Evolutionary conservation across 306 rosid genomes (phyloP).

Genomic region (Trifolium dubium): DNA sequence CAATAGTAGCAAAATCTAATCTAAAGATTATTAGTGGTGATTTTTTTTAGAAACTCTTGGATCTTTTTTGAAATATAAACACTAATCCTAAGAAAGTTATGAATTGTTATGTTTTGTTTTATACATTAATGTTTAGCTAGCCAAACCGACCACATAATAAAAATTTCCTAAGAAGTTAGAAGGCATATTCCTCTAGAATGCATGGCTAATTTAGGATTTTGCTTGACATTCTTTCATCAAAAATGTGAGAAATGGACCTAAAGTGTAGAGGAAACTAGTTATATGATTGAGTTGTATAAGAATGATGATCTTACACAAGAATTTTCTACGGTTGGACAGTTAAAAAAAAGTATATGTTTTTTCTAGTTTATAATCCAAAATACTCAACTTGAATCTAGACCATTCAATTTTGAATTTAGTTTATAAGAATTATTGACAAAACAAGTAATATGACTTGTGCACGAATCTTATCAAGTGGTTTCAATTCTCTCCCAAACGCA

Average conservation of each 20-base stretch:
- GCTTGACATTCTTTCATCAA: background rate
- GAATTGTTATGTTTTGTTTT: background rate
- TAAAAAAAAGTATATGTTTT: too few relatives aligned
- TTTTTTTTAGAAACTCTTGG: background rate
- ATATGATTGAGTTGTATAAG: background rate
- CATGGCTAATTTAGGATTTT: constrained; percentile 22
- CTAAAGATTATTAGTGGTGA: background rate
- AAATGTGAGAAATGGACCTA: background rate
- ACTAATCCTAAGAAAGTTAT: background rate
- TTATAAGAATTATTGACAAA: too few relatives aligned
- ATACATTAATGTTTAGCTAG: background rate
- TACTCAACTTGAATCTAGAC: too few relatives aligned
- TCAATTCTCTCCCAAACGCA: too few relatives aligned
- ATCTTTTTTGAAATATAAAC: constrained; percentile 1
- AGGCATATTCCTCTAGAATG: background rate
- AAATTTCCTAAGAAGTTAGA: background rate
- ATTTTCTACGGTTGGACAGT: background rate
- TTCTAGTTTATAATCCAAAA: too few relatives aligned
- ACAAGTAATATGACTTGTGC: too few relatives aligned
- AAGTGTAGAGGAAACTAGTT: background rate
- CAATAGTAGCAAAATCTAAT: background rate
- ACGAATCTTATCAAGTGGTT: too few relatives aligned
- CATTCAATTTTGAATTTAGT: too few relatives aligned
- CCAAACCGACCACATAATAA: background rate
- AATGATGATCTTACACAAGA: background rate